Percentiles rank a stretch among this genome's conserved stretches.
Evolutionary conservation across 2,329 filamentous ascomycete species (phyloP).

Genomic region (Geoglossum cookeanum): DNA sequence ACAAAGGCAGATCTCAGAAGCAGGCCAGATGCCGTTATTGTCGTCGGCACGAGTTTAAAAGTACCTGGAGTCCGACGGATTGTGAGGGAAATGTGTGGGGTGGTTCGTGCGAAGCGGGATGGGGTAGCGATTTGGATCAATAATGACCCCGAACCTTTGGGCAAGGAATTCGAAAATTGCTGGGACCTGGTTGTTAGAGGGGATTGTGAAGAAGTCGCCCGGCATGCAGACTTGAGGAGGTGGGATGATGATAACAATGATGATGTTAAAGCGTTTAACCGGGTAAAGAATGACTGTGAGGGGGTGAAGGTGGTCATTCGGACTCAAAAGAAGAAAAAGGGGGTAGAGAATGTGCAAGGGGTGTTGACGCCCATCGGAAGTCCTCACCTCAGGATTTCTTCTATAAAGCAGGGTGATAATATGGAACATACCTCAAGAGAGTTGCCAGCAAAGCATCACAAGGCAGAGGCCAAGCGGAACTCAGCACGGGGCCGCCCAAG

Average conservation of each 20-base stretch:
- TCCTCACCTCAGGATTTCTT: not conserved
- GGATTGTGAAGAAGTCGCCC: conserved; percentile 73
- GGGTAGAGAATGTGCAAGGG: not conserved
- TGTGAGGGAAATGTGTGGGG: conserved; percentile 74
- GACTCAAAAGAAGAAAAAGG: not conserved
- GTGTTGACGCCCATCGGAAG: not conserved
- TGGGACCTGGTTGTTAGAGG: conserved; percentile 85
- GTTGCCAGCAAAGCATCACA: not conserved
- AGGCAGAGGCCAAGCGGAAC: not conserved
- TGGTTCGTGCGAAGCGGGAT: conserved; percentile 63
- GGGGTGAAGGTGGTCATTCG: not conserved
- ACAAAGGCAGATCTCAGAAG: conserved; percentile 69
- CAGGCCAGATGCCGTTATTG: conserved; percentile 77
- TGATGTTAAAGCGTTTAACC: not conserved
- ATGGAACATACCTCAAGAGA: not conserved
- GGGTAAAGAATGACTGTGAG: not conserved
- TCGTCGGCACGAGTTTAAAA: conserved; percentile 89
- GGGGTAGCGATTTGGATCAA: conserved; percentile 93
- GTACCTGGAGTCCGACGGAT: conserved; percentile 82
- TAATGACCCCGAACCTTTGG: conserved; percentile 62
- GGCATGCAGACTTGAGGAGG: not conserved
- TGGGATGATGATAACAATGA: conserved; percentile 2
- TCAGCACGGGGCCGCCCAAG: not conserved
- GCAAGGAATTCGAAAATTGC: conserved; percentile 71
- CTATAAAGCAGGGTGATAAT: not conserved